Evolutionary conservation across 345 rosid species (phyloP).

Genomic region (sweet orange (Citrus sinensis)): DVS_A1.0 CM039168.1:1185501-1186000

Average conservation of each 20-base stretch:
- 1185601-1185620: conserved; percentile 57
- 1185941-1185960: conserved; percentile 48
- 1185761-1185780: conserved; percentile 91
- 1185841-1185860: conserved; percentile 54
- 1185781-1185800: conserved; percentile 65
- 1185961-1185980: conserved; percentile 55
- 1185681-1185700: conserved; percentile 41
- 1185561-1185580: conserved; percentile 61
- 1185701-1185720: conserved; percentile 59
- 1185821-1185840: conserved; percentile 54
- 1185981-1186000: conserved; percentile 80
- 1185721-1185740: conserved; percentile 70
- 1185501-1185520: conserved; percentile 85
- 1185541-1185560: conserved; percentile 51
- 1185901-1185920: conserved; percentile 59
- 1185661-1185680: conserved; percentile 56
- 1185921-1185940: conserved; percentile 53
- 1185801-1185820: conserved; percentile 63
- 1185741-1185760: conserved; percentile 80
- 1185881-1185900: conserved; percentile 86
- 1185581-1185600: conserved; percentile 62
- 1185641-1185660: conserved; percentile 63
- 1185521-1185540: conserved; percentile 94
- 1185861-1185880: conserved; percentile 75
- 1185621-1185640: conserved; percentile 96